Evolutionary conservation across 1,284 basidiomycete species (phyloP).

Genomic region (Pulchroboletus neoregius): DNA sequence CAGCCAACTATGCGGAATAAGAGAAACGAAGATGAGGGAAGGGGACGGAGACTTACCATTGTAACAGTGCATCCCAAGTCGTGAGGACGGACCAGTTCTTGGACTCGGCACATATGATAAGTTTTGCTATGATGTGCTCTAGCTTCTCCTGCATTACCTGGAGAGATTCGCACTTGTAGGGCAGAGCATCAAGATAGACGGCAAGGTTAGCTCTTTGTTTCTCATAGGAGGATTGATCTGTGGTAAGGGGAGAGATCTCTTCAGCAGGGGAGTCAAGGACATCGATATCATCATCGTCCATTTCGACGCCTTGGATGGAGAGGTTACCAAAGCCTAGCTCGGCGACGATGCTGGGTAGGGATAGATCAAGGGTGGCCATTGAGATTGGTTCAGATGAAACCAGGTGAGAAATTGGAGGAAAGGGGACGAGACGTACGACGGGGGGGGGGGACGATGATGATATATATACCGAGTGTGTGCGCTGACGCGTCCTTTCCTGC

Average conservation of each 20-base stretch:
- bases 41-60: constrained; percentile 50
- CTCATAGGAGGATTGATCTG: constrained; percentile 40
- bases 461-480: constrained; percentile 13
- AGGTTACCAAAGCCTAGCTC: constrained; percentile 27
- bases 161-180: constrained; percentile 74
- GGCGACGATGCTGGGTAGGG: constrained; percentile 27
- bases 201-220: constrained; percentile 57
- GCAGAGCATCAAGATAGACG: constrained; percentile 64
- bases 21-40: background rate
- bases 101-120: constrained; percentile 70
- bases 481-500: constrained; percentile 31
- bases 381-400: constrained; percentile 22
- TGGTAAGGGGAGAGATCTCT: constrained; percentile 17
- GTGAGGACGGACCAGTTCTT: constrained; percentile 71
- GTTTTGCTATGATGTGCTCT: constrained; percentile 68
- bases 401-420: constrained; percentile 11
- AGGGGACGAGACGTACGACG: constrained; percentile 30
- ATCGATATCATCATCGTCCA: constrained; percentile 35
- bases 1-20: constrained; percentile 59
- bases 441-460: background rate
- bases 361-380: constrained; percentile 26
- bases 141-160: constrained; percentile 76
- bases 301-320: constrained; percentile 28
- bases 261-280: constrained; percentile 33
- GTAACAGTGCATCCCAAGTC: constrained; percentile 68